These are phyloP conservation scores for Rugonectria rugulosa DNA, from an alignment of 2,329 filamentous ascomycete genomes.

Conservation along the genomic window DNA sequence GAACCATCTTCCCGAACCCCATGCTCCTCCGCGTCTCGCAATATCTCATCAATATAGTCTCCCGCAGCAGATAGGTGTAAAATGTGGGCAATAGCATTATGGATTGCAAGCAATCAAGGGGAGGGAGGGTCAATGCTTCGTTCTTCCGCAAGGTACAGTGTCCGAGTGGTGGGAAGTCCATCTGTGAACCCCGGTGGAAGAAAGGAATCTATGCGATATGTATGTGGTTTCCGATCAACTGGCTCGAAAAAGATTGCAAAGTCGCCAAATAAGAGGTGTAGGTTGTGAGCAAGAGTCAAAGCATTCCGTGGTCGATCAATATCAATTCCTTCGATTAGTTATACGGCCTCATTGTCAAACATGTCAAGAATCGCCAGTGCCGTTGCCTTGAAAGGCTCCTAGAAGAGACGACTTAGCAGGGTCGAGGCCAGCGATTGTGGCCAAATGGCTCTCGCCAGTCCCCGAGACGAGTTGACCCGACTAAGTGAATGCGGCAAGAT, in stretches of 20 bases:
- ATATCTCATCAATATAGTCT: conserved; percentile 14
- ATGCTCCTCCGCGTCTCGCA: conserved; percentile 3
- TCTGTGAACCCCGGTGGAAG: background rate
- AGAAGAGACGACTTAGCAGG: background rate
- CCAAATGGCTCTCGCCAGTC: conserved; percentile 2
- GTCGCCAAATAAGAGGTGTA: conserved; percentile 29
- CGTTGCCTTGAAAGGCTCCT: conserved; percentile 40
- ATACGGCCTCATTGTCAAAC: conserved; percentile 47
- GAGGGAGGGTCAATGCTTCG: too few relatives aligned
- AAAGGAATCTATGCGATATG: conserved; percentile 32
- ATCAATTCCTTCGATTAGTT: conserved; percentile 48
- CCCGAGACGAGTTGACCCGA: background rate
- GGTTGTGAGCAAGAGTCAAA: conserved; percentile 27
- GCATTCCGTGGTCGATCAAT: conserved; percentile 52
- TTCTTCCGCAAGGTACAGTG: too few relatives aligned
- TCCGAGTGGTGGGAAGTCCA: background rate
- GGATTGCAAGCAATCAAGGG: conserved; percentile 7
- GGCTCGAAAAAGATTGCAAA: conserved; percentile 33
- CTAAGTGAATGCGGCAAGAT: conserved; percentile 19
- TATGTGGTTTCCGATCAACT: conserved; percentile 37
- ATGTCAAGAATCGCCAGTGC: conserved; percentile 50
- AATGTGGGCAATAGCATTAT: conserved; percentile 14
- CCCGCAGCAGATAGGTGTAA: conserved; percentile 16
- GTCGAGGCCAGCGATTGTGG: background rate
- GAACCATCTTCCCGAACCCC: conserved; percentile 14